Evolutionary conservation across 805 yeast genomes (phyloP).

Genomic region (Grigorovia humatica): DNA sequence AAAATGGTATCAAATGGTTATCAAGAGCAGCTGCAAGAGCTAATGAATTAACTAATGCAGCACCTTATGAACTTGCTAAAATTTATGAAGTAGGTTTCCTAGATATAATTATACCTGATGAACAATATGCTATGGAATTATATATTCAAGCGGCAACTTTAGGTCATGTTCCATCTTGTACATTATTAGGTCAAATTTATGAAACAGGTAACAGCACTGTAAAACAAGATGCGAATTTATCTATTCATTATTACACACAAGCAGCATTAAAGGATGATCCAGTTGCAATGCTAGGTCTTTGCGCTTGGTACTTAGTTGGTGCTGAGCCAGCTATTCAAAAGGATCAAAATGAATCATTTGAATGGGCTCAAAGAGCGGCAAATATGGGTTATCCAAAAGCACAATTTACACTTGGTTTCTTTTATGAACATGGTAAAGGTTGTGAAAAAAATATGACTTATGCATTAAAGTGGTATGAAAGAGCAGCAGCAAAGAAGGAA

Average conservation of each 20-base stretch:
- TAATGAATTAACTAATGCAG: conserved; percentile 77
- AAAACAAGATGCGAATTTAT: conserved; percentile 69
- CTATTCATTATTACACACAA: conserved; percentile 85
- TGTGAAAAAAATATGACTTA: conserved; percentile 46
- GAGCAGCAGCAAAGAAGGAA: conserved; percentile 58
- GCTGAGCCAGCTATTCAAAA: conserved; percentile 70
- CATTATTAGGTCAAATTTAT: conserved; percentile 70
- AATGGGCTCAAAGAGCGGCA: conserved; percentile 91
- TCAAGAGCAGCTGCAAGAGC: conserved; percentile 79
- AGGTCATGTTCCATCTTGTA: conserved; percentile 74
- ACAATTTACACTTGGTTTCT: conserved; percentile 74
- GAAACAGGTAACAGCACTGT: conserved; percentile 61
- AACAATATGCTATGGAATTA: conserved; percentile 72
- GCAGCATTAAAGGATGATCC: conserved; percentile 87
- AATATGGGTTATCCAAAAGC: conserved; percentile 65
- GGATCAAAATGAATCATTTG: conserved; percentile 79
- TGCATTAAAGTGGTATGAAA: conserved; percentile 65
- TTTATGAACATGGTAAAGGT: conserved; percentile 82
- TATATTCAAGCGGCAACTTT: conserved; percentile 82
- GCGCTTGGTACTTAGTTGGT: conserved; percentile 96
- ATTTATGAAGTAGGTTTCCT: conserved; percentile 75
- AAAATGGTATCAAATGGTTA: conserved; percentile 87
- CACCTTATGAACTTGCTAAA: conserved; percentile 85
- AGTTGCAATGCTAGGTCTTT: conserved; percentile 80
- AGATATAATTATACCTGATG: conserved; percentile 80